A percentile compares a stretch with the other conserved stretches of the same genome.
phyloP scores from a whole-genome alignment of 2,329 filamentous ascomycete species.

The Aspergillus brunneoviolaceus region DNA sequence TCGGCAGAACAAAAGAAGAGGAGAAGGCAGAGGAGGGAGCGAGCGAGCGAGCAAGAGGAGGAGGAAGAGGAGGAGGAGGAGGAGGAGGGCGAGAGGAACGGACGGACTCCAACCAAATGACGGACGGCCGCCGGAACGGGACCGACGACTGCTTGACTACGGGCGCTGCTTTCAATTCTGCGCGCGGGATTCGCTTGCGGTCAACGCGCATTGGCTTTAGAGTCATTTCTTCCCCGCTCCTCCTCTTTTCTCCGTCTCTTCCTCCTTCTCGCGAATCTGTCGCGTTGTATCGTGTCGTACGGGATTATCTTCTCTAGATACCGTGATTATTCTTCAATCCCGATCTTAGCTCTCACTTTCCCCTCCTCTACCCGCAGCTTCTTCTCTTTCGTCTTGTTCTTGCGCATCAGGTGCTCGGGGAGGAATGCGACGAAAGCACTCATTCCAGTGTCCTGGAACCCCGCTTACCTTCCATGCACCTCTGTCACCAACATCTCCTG shows the following conservation, averaged over 20 bases:
- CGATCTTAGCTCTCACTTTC: background rate
- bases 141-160: background rate
- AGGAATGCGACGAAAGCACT: conserved; percentile 8
- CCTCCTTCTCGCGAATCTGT: background rate
- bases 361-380: background rate
- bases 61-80: conserved; percentile 24
- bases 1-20: conserved; percentile 33
- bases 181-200: conserved; percentile 6
- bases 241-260: background rate
- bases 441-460: conserved; percentile 7
- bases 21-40: conserved; percentile 25
- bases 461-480: conserved; percentile 12
- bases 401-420: background rate
- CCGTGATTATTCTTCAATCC: background rate
- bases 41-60: conserved; percentile 29
- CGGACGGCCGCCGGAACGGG: conserved; percentile 11
- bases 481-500: too few species aligned
- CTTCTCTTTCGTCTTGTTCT: background rate
- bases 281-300: background rate
- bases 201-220: conserved; percentile 11
- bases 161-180: background rate
- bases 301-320: background rate
- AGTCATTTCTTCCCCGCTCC: conserved; percentile 9
- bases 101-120: conserved; percentile 12
- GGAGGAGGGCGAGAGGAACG: conserved; percentile 18